These are phyloP conservation scores for Luffa acutangula DNA, from an alignment of 306 rosid species.

Conservation along the genomic window DNA sequence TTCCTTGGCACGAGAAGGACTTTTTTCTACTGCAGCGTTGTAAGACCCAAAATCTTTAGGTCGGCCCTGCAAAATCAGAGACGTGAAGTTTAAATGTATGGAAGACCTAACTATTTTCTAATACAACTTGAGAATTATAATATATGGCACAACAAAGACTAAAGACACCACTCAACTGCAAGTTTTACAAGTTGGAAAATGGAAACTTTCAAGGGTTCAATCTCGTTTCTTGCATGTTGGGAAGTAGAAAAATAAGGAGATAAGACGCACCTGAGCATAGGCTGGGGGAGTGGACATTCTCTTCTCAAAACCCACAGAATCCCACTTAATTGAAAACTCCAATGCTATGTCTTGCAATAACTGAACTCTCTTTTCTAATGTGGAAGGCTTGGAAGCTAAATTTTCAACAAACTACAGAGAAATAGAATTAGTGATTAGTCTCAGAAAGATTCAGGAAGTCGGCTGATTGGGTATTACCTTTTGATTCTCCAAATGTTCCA, in stretches of 20 bases:
- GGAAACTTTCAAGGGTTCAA: not conserved
- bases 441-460: not conserved
- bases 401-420: conserved; percentile 60
- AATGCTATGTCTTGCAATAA: conserved; percentile 64
- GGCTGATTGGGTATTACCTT: conserved; percentile 29
- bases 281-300: conserved; percentile 60
- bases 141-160: not conserved
- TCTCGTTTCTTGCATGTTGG: not conserved
- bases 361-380: conserved; percentile 63
- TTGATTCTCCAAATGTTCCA: conserved; percentile 54
- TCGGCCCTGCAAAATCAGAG: conserved; percentile 46
- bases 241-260: conserved; percentile 7
- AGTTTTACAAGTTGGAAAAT: not conserved
- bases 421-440: conserved; percentile 16
- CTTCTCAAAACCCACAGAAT: conserved; percentile 59
- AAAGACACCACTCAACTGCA: not conserved
- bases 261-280: conserved; percentile 36
- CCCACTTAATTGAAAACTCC: conserved; percentile 83
- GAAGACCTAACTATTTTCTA: not conserved
- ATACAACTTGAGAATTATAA: not conserved
- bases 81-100: not conserved
- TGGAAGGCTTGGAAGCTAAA: conserved; percentile 47
- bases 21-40: conserved; percentile 15
- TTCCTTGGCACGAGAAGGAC: conserved; percentile 25
- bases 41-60: conserved; percentile 26